Base-by-base conservation (phyloP, 73 alveolate species). In the Paramecium tetraurelia region DNA sequence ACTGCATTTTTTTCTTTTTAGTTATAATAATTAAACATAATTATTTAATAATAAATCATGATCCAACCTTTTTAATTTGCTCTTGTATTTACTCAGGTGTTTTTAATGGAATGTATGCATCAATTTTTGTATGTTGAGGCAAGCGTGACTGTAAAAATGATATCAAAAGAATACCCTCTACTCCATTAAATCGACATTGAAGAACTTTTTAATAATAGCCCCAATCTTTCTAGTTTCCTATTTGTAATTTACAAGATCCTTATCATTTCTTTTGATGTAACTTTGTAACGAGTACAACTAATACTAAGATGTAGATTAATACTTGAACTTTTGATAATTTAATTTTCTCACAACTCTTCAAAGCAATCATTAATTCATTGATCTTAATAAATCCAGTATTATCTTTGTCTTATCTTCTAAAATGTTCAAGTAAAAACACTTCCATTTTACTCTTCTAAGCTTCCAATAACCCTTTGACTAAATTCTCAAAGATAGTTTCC, bases 391-490 rank as follows among this genome's bases (percentile, higher is more conserved):
- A 43, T 20, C 92, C 92, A 70, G 86, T 44, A 24, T 89, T 70
- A 0, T 89, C 90, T 46, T 69, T 69, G n/a, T 89, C 94, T 14
- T 70, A 31, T 35, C 63, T 75, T 18, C 11, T 16, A 46, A 53
- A 87, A 5, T 58, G 58, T 35, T 69, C 80, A 38, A 77, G 71
- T 38, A 89, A 22, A 46, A 36, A 89, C 14, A 40, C 46, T 89
- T 89, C 89, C 50, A 89, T 22, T 46, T 71, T 89, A 40, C 70
- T 44, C 63, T 38, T 70, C 14, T 89, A 29, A 21, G 92, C 87
- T 89, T 89, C 89, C 43, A 89, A 24, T 83, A 89, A 89, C 8
- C 92, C 94, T 46, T 89, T 89, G 58, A 70, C 87, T 24, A 89
- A 59, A 31, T 50, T 71, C 16, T 71, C 63, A 40, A 89, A 70